Evolutionary conservation across 2,329 filamentous ascomycete species (phyloP), one percentile per base, ranked within the genome.

Genomic region (Didymosphaeria variabile): DNA sequence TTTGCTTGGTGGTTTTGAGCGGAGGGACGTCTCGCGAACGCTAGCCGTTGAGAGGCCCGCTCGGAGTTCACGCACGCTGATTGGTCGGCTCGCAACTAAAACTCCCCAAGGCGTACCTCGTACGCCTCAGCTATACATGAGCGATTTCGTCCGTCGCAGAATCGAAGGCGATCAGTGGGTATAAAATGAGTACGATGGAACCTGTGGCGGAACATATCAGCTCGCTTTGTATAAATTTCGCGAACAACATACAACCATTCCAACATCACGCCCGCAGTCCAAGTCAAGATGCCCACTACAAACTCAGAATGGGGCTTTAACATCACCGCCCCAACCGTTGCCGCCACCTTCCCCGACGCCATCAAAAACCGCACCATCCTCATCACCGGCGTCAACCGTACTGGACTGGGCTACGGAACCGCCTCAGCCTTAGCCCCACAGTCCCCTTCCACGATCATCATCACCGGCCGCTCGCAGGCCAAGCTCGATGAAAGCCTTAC

Each of bases 401-500:
- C 13, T 26, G 56, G 56, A 19, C 40, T 58, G 21, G 55, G 55
- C 8, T 50, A 57, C 26, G 21, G 19, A 21, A 57, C 55, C 13
- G 55, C 55, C 26, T 9, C 12, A 17, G 55, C 55, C 2, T 36
- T 50, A 15, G 55, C 44, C 55, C 31, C 51, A 8, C 44, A 55
- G 21, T 50, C 51, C 23, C 66, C 66, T 0, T 46, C 42, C 5
- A 51, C 58, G 13, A 53, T 68, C 7, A 62, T 68, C 49, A 60
- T 68, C 29, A 64, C 66, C 8, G 79, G 80, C 40, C 82, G 83
- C 58, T 79, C 70, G 54, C 54, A 65, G 6, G 46, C 69, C 26
- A 84, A 82, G 49, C 63, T 79, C 17, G 62, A 76, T 5, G 62
- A 75, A 3, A 75, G 78, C 0, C 72, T 76, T 13, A 67, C 77